A percentile compares a stretch with the other conserved stretches of the same genome.
These are phyloP conservation scores for Solanum lignicaule DNA, from an alignment of 257 asterid genomes.

Conservation along the genomic window DNA sequence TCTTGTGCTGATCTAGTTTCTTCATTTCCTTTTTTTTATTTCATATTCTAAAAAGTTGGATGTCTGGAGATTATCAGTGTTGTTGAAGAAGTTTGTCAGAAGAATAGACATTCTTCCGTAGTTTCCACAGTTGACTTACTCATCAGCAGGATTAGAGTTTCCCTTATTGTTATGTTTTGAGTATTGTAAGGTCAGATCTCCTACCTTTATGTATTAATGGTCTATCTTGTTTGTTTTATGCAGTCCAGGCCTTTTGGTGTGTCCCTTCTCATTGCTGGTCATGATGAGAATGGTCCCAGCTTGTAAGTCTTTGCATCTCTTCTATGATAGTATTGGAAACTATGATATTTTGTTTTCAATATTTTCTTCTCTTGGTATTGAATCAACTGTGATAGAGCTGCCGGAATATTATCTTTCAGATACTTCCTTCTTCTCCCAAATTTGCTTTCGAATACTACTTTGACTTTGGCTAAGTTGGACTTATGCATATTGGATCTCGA, in stretches of 20 bases:
- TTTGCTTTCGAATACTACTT: background rate
- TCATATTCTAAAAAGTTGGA: background rate
- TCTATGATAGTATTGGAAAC: background rate
- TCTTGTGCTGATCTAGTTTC: background rate
- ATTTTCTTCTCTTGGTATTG: background rate
- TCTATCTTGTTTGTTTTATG: slow-evolving; percentile 2
- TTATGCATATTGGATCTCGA: background rate
- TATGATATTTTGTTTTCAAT: background rate
- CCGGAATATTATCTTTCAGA: background rate
- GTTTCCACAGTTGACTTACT: background rate
- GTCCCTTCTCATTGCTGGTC: slow-evolving; percentile 90
- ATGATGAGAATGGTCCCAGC: slow-evolving; percentile 91
- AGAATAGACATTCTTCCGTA: background rate
- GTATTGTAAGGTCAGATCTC: background rate
- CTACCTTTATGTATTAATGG: background rate
- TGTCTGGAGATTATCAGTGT: background rate
- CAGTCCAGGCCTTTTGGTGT: slow-evolving; percentile 98
- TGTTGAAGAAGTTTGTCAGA: background rate
- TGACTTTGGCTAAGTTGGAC: background rate
- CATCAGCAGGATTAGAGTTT: background rate
- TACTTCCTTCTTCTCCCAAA: background rate
- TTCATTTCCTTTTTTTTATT: background rate
- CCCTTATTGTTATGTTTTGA: background rate
- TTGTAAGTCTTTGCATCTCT: slow-evolving; percentile 37
- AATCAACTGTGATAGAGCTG: background rate